These are phyloP conservation scores for Claviceps spartinae DNA, from an alignment of 2,329 filamentous ascomycete genomes.

Conservation along the genomic window DNA sequence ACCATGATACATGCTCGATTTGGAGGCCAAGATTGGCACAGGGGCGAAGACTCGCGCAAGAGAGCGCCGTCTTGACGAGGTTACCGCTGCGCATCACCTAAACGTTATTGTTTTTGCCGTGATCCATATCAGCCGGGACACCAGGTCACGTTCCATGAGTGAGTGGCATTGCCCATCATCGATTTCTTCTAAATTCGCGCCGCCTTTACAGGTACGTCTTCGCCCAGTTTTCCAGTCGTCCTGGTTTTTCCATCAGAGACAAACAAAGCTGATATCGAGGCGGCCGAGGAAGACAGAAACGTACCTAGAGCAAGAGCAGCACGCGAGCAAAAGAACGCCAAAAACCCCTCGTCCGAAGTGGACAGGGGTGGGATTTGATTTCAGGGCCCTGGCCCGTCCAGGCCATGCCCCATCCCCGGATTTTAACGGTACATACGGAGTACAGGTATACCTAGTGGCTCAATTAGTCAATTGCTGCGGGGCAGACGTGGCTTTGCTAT, in stretches of 20 bases:
- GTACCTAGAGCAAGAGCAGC: not conserved
- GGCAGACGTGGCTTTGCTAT: constrained; percentile 12
- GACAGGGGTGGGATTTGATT: constrained; percentile 11
- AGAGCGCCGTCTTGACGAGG: not conserved
- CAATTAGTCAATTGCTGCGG: constrained; percentile 3
- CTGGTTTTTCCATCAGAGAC: not conserved
- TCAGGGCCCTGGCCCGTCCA: constrained; percentile 13
- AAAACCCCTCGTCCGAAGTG: constrained; percentile 8
- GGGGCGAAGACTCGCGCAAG: not conserved
- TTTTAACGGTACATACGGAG: constrained; percentile 9
- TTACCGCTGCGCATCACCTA: not conserved
- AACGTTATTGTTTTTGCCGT: not conserved
- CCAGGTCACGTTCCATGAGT: not conserved
- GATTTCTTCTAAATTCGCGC: not conserved
- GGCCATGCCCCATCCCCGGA: constrained; percentile 19
- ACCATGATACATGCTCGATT: not conserved
- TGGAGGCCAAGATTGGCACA: not conserved
- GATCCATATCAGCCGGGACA: not conserved
- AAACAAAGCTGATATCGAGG: too few species aligned
- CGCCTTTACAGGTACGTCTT: not conserved
- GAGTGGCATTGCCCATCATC: not conserved
- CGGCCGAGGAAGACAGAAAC: constrained; percentile 6
- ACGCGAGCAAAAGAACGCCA: constrained; percentile 9
- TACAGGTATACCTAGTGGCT: not conserved
- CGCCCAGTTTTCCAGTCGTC: not conserved